Percentiles rank a stretch among this genome's conserved stretches.
Evolutionary conservation across 257 asterid species (phyloP).

Genomic region (Henckelia pumila): DNA sequence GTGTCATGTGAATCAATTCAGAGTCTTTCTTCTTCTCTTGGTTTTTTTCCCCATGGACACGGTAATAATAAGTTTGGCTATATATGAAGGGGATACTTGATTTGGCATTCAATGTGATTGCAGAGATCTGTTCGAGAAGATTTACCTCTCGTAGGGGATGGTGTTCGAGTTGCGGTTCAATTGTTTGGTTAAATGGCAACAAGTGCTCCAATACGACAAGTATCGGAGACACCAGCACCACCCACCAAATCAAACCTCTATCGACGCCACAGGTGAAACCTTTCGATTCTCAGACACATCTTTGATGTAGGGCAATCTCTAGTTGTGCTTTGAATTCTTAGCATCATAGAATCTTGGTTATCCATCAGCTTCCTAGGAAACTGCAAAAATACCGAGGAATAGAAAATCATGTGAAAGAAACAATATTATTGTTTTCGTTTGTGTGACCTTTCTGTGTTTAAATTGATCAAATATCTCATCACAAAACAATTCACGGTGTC

Average conservation of each 20-base stretch:
- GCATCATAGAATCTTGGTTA: background rate
- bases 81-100: background rate
- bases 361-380: no score
- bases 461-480: no score
- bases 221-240: constrained; percentile 18
- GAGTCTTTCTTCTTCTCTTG: background rate
- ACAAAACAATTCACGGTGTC: no score
- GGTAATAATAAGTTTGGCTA: background rate
- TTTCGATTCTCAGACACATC: background rate
- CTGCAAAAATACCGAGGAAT: no score
- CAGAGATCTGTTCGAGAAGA: constrained; percentile 44
- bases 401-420: no score
- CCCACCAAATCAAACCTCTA: constrained; percentile 44
- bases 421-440: no score
- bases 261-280: constrained; percentile 53
- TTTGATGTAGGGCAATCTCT: no score
- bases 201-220: constrained; percentile 38
- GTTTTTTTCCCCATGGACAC: background rate
- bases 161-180: constrained; percentile 50
- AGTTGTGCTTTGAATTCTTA: background rate
- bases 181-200: constrained; percentile 59
- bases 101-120: constrained; percentile 13
- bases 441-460: no score
- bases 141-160: constrained; percentile 58
- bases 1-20: no score